These are phyloP conservation scores for Rhodotorula graminis DNA, from an alignment of 768 basidiomycete genomes.

Conservation along the genomic window DNA sequence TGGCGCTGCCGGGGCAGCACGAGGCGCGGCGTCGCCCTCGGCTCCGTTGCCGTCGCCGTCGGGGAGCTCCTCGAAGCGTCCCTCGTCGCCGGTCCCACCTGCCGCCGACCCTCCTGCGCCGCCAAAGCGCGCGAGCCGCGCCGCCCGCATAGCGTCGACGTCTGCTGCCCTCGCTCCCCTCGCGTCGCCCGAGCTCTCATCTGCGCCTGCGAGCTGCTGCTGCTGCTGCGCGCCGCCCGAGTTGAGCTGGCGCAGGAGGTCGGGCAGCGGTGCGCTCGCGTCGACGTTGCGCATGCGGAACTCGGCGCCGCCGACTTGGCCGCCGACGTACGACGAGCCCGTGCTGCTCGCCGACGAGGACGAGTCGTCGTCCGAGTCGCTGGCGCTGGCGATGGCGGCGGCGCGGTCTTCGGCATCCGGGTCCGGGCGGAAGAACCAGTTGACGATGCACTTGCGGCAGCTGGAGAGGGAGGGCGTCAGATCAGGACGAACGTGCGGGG, in stretches of 20 bases:
- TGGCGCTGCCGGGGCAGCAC: background rate
- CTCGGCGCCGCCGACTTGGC: background rate
- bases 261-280: background rate
- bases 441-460: slow-evolving; percentile 37
- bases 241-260: background rate
- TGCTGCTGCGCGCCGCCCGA: too few species aligned
- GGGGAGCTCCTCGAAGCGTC: background rate
- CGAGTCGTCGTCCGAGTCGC: too few species aligned
- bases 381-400: background rate
- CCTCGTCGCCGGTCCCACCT: too few species aligned
- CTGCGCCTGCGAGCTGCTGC: too few species aligned
- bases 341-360: background rate
- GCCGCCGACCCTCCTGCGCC: background rate
- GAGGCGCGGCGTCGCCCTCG: background rate
- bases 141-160: background rate
- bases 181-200: too few species aligned
- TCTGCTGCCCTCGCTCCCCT: background rate
- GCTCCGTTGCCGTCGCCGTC: background rate
- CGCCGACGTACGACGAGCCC: slow-evolving; percentile 4
- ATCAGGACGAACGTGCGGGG: background rate
- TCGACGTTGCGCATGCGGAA: background rate
- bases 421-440: slow-evolving; percentile 38
- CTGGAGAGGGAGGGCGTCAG: background rate
- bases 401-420: slow-evolving; percentile 5
- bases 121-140: background rate